Evolutionary conservation across 2,329 filamentous ascomycete species (phyloP).

Genomic region (Lachnum nothofagi): DNA sequence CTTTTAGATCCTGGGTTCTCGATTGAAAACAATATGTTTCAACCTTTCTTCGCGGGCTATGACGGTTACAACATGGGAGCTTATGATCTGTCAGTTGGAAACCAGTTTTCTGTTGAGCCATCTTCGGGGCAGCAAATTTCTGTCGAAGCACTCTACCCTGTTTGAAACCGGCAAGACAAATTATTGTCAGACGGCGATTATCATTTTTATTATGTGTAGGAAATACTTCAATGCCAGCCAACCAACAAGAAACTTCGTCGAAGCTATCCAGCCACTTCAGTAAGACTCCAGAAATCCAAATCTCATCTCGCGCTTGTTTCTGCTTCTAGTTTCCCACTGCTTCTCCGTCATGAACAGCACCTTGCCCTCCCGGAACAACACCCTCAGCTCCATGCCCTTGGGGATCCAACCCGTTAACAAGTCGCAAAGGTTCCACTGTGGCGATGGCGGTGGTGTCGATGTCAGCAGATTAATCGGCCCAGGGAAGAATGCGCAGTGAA

Average conservation of each 20-base stretch:
- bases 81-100: neutral
- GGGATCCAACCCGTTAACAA: neutral
- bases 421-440: neutral
- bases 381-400: neutral
- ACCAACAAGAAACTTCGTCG: no score
- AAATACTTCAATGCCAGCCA: no score
- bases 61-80: conserved; percentile 1
- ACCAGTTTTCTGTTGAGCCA: no score
- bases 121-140: no score
- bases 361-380: neutral
- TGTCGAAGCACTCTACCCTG: no score
- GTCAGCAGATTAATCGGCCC: neutral
- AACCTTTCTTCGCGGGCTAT: conserved; percentile 6
- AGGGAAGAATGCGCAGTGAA: neutral
- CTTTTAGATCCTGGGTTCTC: conserved; percentile 13
- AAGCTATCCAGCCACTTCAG: neutral
- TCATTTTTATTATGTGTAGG: no score
- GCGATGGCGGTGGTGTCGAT: neutral
- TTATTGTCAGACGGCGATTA: no score
- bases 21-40: conserved; percentile 7
- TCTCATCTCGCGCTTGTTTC: neutral
- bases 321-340: neutral
- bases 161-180: no score
- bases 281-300: neutral
- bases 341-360: neutral